Evolutionary conservation across 2,329 filamentous ascomycete genomes (phyloP).

Genomic region (Nothophaeocryptopus gaeumannii): DNA sequence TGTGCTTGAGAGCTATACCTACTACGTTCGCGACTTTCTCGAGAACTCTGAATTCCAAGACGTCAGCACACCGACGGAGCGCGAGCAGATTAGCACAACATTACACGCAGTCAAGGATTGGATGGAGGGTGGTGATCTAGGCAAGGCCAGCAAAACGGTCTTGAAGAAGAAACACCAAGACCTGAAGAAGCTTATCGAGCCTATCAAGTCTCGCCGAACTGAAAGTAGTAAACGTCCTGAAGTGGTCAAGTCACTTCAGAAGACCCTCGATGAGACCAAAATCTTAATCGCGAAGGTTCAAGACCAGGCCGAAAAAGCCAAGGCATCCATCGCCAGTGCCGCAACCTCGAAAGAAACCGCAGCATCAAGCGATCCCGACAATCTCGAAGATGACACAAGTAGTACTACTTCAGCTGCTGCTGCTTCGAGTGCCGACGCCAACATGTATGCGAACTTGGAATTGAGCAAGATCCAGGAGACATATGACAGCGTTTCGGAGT

Average conservation of each 20-base stretch:
- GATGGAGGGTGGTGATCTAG: slow-evolving; percentile 73
- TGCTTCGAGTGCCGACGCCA: slow-evolving; percentile 43
- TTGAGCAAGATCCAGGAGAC: slow-evolving; percentile 62
- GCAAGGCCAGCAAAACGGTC: slow-evolving; percentile 69
- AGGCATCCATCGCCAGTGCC: slow-evolving; percentile 40
- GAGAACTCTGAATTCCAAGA: slow-evolving; percentile 71
- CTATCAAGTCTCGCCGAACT: slow-evolving; percentile 70
- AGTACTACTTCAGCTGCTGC: slow-evolving; percentile 40
- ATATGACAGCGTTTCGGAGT: slow-evolving; percentile 62
- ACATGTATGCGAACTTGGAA: slow-evolving; percentile 71
- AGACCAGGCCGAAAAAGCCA: slow-evolving; percentile 64
- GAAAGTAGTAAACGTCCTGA: slow-evolving; percentile 71
- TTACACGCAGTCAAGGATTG: slow-evolving; percentile 74
- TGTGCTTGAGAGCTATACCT: slow-evolving; percentile 89
- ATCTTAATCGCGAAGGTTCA: slow-evolving; percentile 69
- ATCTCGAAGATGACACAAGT: slow-evolving; percentile 64
- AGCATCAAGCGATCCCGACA: slow-evolving; percentile 56
- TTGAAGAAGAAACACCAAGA: slow-evolving; percentile 74
- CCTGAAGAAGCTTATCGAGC: slow-evolving; percentile 73
- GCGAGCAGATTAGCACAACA: slow-evolving; percentile 64
- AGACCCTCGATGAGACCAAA: slow-evolving; percentile 67
- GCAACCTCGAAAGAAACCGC: slow-evolving; percentile 36
- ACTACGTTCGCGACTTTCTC: slow-evolving; percentile 79
- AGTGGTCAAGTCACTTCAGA: slow-evolving; percentile 64
- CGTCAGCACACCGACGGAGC: slow-evolving; percentile 66